phyloP scores from a whole-genome alignment of 495 filamentous ascomycete species.

The Sordaria brevicollis region DNA sequence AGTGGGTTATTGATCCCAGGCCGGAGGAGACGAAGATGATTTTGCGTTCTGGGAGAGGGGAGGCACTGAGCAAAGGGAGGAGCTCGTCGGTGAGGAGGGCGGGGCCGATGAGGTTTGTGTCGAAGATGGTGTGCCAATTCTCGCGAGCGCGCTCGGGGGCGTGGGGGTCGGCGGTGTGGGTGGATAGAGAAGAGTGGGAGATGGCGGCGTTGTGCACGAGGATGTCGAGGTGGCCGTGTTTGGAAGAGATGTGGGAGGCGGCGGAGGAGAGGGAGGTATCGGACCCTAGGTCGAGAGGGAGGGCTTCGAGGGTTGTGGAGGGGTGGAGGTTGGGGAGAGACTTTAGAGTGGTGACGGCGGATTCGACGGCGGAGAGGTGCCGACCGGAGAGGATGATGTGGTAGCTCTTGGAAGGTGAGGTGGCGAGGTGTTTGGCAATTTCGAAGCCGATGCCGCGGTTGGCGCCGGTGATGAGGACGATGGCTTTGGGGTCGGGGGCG shows the following conservation, averaged over 20 bases:
- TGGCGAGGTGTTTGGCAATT: slow-evolving; percentile 28
- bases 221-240: slow-evolving; percentile 37
- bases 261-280: slow-evolving; percentile 42
- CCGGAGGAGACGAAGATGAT: slow-evolving; percentile 33
- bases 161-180: background rate
- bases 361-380: slow-evolving; percentile 12
- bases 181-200: background rate
- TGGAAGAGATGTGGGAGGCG: slow-evolving; percentile 20
- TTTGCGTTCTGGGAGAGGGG: slow-evolving; percentile 17
- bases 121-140: slow-evolving; percentile 18
- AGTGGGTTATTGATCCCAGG: background rate
- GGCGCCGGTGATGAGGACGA: slow-evolving; percentile 38
- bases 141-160: background rate
- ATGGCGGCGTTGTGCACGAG: slow-evolving; percentile 44
- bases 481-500: slow-evolving; percentile 3
- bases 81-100: slow-evolving; percentile 32
- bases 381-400: slow-evolving; percentile 28
- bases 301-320: slow-evolving; percentile 5
- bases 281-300: slow-evolving; percentile 36
- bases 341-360: slow-evolving; percentile 11
- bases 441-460: slow-evolving; percentile 40
- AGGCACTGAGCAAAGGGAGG: slow-evolving; percentile 33
- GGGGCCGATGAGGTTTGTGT: slow-evolving; percentile 33
- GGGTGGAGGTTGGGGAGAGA: background rate
- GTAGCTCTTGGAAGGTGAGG: slow-evolving; percentile 18